A percentile compares a stretch with the other conserved stretches of the same genome.
Evolutionary conservation across 2,329 filamentous ascomycete species (phyloP).

Genomic region (Apiospora kogelbergensis): DNA sequence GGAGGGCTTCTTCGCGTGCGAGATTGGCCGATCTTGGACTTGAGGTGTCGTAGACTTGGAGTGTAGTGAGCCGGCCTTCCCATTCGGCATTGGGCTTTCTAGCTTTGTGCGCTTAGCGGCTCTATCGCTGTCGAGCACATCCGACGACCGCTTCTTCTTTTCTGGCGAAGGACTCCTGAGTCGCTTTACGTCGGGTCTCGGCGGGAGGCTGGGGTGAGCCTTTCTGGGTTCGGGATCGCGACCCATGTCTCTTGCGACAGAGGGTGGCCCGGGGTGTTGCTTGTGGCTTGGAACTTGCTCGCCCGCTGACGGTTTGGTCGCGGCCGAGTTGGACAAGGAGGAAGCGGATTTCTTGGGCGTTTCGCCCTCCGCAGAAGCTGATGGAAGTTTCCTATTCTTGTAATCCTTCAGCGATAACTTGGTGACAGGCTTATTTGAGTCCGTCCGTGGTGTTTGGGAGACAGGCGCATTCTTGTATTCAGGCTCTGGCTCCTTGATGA

Average conservation of each 20-base stretch:
- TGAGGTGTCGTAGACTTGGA: conserved; percentile 22
- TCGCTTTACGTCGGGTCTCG: conserved; percentile 28
- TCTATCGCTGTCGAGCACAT: conserved; percentile 43
- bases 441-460: conserved; percentile 22
- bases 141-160: conserved; percentile 46
- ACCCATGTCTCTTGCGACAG: conserved; percentile 25
- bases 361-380: conserved; percentile 18
- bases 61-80: conserved; percentile 17
- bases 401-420: conserved; percentile 61
- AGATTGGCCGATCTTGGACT: conserved; percentile 22
- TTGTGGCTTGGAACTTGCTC: conserved; percentile 30
- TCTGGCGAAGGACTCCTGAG: conserved; percentile 42
- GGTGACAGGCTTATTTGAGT: conserved; percentile 44
- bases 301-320: conserved; percentile 23
- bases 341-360: conserved; percentile 18
- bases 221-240: conserved; percentile 24
- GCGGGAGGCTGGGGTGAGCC: conserved; percentile 16
- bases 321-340: conserved; percentile 16
- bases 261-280: conserved; percentile 18
- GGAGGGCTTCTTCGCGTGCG: conserved; percentile 21
- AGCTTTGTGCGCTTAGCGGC: conserved; percentile 47
- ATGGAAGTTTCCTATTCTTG: conserved; percentile 49
- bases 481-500: conserved; percentile 51
- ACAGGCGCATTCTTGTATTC: conserved; percentile 34
- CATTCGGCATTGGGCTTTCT: conserved; percentile 32